Evolutionary conservation across 2,329 filamentous ascomycete genomes (phyloP), one percentile per base, ranked within the genome.

Genomic region (Phaeophleospora eucalypticola): DNA sequence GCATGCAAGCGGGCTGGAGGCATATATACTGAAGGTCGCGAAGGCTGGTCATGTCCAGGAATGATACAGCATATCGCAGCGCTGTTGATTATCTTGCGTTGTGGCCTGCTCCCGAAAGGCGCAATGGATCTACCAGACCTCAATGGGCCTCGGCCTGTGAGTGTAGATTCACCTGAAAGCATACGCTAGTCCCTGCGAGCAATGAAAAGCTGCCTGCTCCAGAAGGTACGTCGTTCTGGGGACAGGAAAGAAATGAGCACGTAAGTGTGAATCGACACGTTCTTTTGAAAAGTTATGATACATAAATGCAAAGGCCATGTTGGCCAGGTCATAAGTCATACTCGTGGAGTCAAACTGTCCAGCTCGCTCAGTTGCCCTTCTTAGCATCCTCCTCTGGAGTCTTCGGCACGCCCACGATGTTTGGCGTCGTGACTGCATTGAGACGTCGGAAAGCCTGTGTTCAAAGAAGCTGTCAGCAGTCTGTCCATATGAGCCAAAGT

Each of bases 21-120:
- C 80, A 27, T 84, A 91, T 46, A 97, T 97, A 56, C 65, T 96
- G 41, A 71, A 75, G 36, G 83, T 95, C 53, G 90, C 93, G 3
- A 93, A 82, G 33, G 87, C 87, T 38, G 93, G 93, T 0, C 93
- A 97, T 56, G 43, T 33, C 33, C 50, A 52, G 34, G 40, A 48
- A 9, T 29, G 42, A 38, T 15, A 12, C 24, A 34, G 7, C 24
- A 34, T 2, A 35, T 33, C 35, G 19, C 19, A n/a, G n/a, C n/a
- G n/a, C n/a, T n/a, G n/a, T n/a, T n/a, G n/a, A n/a, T n/a, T n/a
- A n/a, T n/a, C n/a, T n/a, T n/a, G n/a, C n/a, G n/a, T n/a, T n/a
- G n/a, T n/a, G n/a, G n/a, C n/a, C n/a, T n/a, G n/a, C n/a, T n/a
- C n/a, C n/a, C n/a, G n/a, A n/a, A n/a, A n/a, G n/a, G n/a, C n/a